These are phyloP conservation scores for Debaryomycetaceae sp. DNA, from an alignment of 1,139 yeast species.

Conservation along the genomic window DNA sequence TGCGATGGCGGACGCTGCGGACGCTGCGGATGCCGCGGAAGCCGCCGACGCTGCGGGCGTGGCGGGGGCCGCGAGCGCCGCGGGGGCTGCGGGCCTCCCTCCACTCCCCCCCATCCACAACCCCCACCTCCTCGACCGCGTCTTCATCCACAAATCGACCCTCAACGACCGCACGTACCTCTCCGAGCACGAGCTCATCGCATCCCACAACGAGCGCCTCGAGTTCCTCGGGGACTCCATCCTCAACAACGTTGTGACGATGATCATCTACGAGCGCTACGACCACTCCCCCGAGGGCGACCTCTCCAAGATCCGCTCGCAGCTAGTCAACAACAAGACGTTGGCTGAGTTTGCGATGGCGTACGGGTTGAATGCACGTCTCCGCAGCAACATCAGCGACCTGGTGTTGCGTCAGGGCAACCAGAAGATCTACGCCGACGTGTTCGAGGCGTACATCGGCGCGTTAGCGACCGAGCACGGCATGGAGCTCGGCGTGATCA, in stretches of 20 bases:
- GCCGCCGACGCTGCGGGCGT: too few relatives aligned
- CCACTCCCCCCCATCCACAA: slow-evolving; percentile 64
- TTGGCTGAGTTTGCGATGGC: slow-evolving; percentile 65
- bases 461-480: slow-evolving; percentile 65
- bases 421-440: slow-evolving; percentile 65
- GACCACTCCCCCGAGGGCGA: slow-evolving; percentile 81
- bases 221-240: slow-evolving; percentile 94
- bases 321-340: slow-evolving; percentile 69
- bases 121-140: slow-evolving; percentile 58
- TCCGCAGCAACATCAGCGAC: slow-evolving; percentile 46
- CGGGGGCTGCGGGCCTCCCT: slow-evolving; percentile 45
- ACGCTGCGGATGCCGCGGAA: slow-evolving; percentile 7
- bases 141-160: slow-evolving; percentile 78
- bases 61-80: slow-evolving; percentile 9
- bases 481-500: slow-evolving; percentile 42
- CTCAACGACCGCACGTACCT: slow-evolving; percentile 57
- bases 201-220: slow-evolving; percentile 78
- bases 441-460: slow-evolving; percentile 89
- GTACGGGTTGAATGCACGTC: slow-evolving; percentile 64
- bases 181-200: slow-evolving; percentile 51
- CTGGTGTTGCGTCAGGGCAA: slow-evolving; percentile 30
- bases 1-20: slow-evolving; percentile 2
- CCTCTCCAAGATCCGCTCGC: slow-evolving; percentile 65
- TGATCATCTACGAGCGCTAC: slow-evolving; percentile 59
- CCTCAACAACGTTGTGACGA: slow-evolving; percentile 67